Percentiles rank a stretch among this genome's conserved stretches.
These are phyloP conservation scores for Stephania yunnanensis DNA, from an alignment of 164 flowering plant species.

Conservation along the genomic window DNA sequence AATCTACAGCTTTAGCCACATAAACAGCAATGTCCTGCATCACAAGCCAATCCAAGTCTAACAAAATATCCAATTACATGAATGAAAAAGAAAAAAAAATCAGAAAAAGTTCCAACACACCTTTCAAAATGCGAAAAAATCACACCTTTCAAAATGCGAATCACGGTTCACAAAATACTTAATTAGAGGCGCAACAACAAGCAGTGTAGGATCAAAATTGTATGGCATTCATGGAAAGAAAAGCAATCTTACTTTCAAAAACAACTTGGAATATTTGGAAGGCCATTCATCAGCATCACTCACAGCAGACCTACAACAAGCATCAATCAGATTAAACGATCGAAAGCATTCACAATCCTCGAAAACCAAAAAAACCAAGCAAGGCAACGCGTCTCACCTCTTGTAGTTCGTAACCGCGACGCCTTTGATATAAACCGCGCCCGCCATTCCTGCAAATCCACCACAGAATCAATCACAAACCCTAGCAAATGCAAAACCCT, in stretches of 20 bases:
- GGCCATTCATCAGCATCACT: conserved; percentile 98
- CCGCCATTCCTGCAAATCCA: conserved; percentile 77
- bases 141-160: neutral
- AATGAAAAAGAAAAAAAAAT: no score
- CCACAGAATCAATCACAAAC: neutral
- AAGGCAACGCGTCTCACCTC: conserved; percentile 37
- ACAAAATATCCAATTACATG: no score
- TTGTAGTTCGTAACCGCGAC: conserved; percentile 78
- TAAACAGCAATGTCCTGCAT: neutral
- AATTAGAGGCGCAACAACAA: neutral
- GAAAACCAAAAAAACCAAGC: neutral
- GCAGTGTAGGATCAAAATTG: neutral
- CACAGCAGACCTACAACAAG: conserved; percentile 64
- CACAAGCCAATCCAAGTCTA: no score
- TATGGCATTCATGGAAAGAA: neutral
- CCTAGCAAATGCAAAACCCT: neutral
- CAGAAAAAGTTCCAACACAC: no score
- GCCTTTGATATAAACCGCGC: conserved; percentile 90
- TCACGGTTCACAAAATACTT: neutral
- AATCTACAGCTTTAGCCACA: no score
- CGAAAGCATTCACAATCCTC: neutral
- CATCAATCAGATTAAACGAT: conserved; percentile 9
- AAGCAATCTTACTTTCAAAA: conserved; percentile 58
- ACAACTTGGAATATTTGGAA: conserved; percentile 91
- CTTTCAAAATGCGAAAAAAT: neutral